A percentile compares a stretch with the other conserved stretches of the same genome.
phyloP scores from a whole-genome alignment of 805 yeast genomes.

The Ogataea pini region DNA sequence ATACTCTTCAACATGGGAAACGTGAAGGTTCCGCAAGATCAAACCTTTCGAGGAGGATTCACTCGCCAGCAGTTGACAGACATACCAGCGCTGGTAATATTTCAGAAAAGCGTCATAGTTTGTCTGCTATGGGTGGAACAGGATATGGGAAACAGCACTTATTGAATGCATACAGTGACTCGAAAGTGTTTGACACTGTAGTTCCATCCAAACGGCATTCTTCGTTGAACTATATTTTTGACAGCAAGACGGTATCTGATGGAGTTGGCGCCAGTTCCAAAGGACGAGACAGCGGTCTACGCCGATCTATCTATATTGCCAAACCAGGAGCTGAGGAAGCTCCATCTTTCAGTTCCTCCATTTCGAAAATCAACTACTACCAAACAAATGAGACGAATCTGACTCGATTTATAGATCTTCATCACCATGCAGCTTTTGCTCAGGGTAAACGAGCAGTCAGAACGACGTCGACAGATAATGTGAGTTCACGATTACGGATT shows the following conservation, averaged over 20 bases:
- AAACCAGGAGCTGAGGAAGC: constrained; percentile 12
- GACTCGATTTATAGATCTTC: constrained; percentile 15
- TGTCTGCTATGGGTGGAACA: constrained; percentile 1
- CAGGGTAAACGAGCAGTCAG: background rate
- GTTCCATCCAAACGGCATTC: constrained; percentile 21
- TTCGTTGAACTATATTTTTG: constrained; percentile 13
- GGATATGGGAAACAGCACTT: constrained; percentile 15
- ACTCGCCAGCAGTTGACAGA: constrained; percentile 16
- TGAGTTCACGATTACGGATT: constrained; percentile 2
- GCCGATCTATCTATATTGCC: constrained; percentile 18
- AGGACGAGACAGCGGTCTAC: background rate
- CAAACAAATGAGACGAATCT: constrained; percentile 18
- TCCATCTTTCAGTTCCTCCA: constrained; percentile 23
- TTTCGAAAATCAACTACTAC: constrained; percentile 28
- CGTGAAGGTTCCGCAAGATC: constrained; percentile 15
- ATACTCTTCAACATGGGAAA: constrained; percentile 15
- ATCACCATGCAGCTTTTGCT: constrained; percentile 5
- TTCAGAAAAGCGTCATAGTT: constrained; percentile 5
- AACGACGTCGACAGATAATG: constrained; percentile 16
- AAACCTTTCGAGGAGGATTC: constrained; percentile 9
- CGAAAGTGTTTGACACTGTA: constrained; percentile 31
- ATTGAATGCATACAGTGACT: constrained; percentile 32
- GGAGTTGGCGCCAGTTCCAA: background rate
- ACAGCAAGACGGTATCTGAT: constrained; percentile 3
- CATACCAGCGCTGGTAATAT: constrained; percentile 12